A percentile compares a stretch with the other conserved stretches of the same genome.
phyloP scores from a whole-genome alignment of 2,329 filamentous ascomycete species.

The Colletotrichum melonis region DNA sequence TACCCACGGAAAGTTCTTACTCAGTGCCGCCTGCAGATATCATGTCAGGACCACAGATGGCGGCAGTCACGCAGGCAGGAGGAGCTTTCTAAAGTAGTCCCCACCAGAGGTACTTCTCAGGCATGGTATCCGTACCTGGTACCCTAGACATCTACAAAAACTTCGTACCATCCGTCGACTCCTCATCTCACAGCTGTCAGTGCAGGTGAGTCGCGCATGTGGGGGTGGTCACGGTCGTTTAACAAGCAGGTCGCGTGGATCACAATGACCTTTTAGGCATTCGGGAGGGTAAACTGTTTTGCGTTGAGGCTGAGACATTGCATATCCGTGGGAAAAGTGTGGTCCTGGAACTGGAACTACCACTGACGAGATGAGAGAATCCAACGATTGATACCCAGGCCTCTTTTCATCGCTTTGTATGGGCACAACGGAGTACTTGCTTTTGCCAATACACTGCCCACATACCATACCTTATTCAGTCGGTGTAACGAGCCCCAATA shows the following conservation, averaged over 20 bases:
- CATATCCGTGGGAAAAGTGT: not conserved
- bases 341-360: not conserved
- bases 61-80: not conserved
- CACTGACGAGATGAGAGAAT: not conserved
- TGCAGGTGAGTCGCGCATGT: constrained; percentile 24
- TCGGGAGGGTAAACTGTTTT: constrained; percentile 11
- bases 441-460: too few relatives aligned
- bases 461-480: not conserved
- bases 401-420: not conserved
- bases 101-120: too few relatives aligned
- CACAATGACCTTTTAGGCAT: constrained; percentile 12
- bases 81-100: not conserved
- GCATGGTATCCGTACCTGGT: too few relatives aligned
- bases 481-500: not conserved
- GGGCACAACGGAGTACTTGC: not conserved
- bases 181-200: constrained; percentile 25
- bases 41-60: not conserved
- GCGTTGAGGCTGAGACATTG: constrained; percentile 25
- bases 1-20: not conserved
- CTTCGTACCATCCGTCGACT: not conserved
- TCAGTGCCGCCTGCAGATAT: not conserved
- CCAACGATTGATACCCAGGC: not conserved
- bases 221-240: not conserved
- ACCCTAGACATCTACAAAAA: too few relatives aligned
- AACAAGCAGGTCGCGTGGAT: constrained; percentile 20